phyloP scores from a whole-genome alignment of 495 filamentous ascomycete genomes.

The Penicillium lagena region DNA sequence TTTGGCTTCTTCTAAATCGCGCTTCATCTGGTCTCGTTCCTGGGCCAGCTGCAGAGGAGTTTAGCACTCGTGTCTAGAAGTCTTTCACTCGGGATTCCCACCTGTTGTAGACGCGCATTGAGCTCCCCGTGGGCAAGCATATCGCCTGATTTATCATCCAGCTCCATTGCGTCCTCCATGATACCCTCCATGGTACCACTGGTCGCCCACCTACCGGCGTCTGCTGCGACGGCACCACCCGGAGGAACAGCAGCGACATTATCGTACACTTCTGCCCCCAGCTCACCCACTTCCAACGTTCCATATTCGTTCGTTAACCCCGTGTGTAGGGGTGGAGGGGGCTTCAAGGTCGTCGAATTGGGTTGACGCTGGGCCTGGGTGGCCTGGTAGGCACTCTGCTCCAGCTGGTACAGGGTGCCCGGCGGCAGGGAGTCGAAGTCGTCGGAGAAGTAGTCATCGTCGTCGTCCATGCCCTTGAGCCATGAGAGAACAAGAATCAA shows the following conservation, averaged over 20 bases:
- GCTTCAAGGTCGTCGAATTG: constrained; percentile 18
- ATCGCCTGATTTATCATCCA: constrained; percentile 26
- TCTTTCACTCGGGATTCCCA: not conserved
- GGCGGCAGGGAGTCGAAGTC: constrained; percentile 53
- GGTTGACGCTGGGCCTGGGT: constrained; percentile 32
- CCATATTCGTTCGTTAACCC: constrained; percentile 47
- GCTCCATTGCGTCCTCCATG: constrained; percentile 24
- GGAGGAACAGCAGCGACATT: constrained; percentile 28
- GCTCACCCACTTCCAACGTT: constrained; percentile 49
- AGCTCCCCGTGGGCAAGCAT: not conserved
- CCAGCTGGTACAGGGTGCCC: constrained; percentile 45
- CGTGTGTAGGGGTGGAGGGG: constrained; percentile 27
- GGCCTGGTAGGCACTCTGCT: constrained; percentile 47
- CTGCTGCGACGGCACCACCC: constrained; percentile 1
- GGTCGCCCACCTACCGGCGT: constrained; percentile 2
- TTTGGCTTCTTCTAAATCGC: constrained; percentile 44
- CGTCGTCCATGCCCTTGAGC: constrained; percentile 51
- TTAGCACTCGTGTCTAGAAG: constrained; percentile 6
- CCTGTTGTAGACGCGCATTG: constrained; percentile 26
- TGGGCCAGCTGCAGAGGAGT: constrained; percentile 39
- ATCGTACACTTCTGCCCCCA: constrained; percentile 47
- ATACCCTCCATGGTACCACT: constrained; percentile 9
- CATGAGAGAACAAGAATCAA: constrained; percentile 19
- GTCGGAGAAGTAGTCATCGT: constrained; percentile 61
- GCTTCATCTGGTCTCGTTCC: constrained; percentile 43